Conservation (phyloP, 2,329 filamentous ascomycete genomes). For the Nothophoma quercina region DNA sequence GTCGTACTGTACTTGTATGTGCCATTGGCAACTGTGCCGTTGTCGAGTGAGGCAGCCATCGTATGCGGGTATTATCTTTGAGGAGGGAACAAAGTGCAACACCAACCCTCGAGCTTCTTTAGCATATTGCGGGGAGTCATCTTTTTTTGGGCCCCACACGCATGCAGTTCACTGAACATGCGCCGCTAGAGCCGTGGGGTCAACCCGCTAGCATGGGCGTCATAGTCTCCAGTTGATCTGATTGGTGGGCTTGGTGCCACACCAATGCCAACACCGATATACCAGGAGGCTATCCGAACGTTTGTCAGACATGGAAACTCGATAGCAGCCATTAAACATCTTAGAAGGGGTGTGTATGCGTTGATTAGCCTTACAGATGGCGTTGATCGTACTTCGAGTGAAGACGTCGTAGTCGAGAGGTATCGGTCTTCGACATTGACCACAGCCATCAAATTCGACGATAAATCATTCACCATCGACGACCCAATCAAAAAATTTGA, state of each 20-base stretch:
- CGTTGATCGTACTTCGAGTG: too few species aligned
- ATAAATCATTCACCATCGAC: too few species aligned
- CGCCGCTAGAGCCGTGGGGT: constrained; percentile 35
- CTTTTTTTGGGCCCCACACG: constrained; percentile 21
- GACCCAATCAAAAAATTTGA: too few species aligned
- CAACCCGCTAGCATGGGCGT: constrained; percentile 35
- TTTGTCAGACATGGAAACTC: too few species aligned
- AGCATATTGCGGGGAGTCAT: constrained; percentile 39
- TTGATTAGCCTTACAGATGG: too few species aligned
- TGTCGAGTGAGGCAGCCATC: constrained; percentile 31
- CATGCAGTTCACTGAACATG: constrained; percentile 26
- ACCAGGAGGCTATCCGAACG: not conserved
- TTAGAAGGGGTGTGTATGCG: too few species aligned
- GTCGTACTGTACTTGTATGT: constrained; percentile 34
- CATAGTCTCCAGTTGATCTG: too few species aligned
- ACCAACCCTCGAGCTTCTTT: constrained; percentile 18
- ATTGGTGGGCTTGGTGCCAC: not conserved
- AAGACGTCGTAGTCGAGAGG: too few species aligned
- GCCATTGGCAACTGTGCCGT: constrained; percentile 27
- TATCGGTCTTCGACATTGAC: too few species aligned
- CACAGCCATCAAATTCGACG: too few species aligned
- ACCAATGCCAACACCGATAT: not conserved
- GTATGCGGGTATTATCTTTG: constrained; percentile 6
- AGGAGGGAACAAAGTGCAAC: constrained; percentile 12
- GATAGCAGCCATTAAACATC: too few species aligned